Base-by-base conservation (phyloP, 73 alveolate species). In the Stentor roeselii region DNA sequence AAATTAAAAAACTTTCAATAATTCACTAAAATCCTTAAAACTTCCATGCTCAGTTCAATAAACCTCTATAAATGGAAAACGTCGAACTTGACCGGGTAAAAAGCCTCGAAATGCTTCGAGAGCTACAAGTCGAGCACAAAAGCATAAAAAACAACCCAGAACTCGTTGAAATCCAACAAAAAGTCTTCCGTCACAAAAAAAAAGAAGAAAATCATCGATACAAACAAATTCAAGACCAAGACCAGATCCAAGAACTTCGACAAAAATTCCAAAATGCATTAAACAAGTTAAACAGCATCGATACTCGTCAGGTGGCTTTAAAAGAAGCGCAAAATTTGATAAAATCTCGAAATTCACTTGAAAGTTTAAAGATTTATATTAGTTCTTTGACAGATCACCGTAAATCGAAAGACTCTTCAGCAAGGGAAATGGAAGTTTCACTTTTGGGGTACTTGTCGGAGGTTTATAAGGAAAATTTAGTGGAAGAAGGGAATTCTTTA, bases 241-340 rank as follows among this genome's bases (percentile, higher is more conserved):
- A 58, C 15, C 74, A 21, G 74, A 58, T 58, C 35, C 74, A 58
- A 58, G 74, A 58, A 58, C 74, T 58, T 31, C 0, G 74, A 2
- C 74, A 58, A 58, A 58, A 58, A 31, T 58, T 58, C 74, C 74
- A 58, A 2, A 67, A 67, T 34, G n/a, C 80, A 27, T 67, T 67
- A 67, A 67, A 67, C 34, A 34, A 34, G 14, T 1, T 67, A 40
- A 67, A 67, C 42, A 58, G 74, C 2, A 58, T 58, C 74, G 74
- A 58, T 31, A 58, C 74, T 0, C 74, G 74, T 58, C 35, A 58
- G 15, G 74, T 58, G 35, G 74, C 74, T 58, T 21, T 31, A 58
- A 58, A 58, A 58, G 74, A 58, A 58, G 74, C 27, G 1, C 74
- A 31, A 0, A n/a, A 21, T 1, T 31, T 58, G 0, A 58, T 58